These are phyloP conservation scores for Tephrocybe sp. DNA, from an alignment of 768 basidiomycete species.

Conservation along the genomic window DNA sequence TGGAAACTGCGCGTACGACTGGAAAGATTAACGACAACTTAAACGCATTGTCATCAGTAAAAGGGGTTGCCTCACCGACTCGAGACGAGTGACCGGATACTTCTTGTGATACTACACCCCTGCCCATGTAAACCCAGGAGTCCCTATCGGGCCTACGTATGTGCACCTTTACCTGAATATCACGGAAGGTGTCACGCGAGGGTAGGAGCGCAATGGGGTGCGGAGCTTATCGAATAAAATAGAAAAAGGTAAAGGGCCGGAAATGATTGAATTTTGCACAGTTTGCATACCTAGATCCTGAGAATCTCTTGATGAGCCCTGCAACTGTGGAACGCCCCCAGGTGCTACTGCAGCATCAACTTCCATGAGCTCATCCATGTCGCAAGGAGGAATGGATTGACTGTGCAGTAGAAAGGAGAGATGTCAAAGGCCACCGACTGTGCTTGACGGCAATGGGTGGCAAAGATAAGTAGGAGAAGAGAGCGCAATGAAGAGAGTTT, in stretches of 20 bases:
- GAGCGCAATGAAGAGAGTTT: not conserved
- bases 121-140: constrained; percentile 78
- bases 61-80: constrained; percentile 56
- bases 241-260: constrained; percentile 1
- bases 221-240: constrained; percentile 9
- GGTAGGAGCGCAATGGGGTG: constrained; percentile 20
- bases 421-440: not conserved
- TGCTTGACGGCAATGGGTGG: not conserved
- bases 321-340: constrained; percentile 15
- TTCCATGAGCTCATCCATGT: constrained; percentile 45
- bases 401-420: not conserved
- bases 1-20: constrained; percentile 65
- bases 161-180: constrained; percentile 83
- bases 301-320: constrained; percentile 16
- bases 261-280: constrained; percentile 5
- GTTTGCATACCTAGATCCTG: constrained; percentile 19
- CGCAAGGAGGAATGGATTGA: not conserved
- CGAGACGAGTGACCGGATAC: constrained; percentile 72
- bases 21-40: constrained; percentile 6
- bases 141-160: constrained; percentile 77
- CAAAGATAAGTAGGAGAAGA: not conserved
- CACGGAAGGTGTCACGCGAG: constrained; percentile 61
- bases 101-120: constrained; percentile 76
- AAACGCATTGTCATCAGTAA: constrained; percentile 1
- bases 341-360: constrained; percentile 32